phyloP scores from a whole-genome alignment of 1,139 yeast genomes.

The Kodamaea suecica region DNA sequence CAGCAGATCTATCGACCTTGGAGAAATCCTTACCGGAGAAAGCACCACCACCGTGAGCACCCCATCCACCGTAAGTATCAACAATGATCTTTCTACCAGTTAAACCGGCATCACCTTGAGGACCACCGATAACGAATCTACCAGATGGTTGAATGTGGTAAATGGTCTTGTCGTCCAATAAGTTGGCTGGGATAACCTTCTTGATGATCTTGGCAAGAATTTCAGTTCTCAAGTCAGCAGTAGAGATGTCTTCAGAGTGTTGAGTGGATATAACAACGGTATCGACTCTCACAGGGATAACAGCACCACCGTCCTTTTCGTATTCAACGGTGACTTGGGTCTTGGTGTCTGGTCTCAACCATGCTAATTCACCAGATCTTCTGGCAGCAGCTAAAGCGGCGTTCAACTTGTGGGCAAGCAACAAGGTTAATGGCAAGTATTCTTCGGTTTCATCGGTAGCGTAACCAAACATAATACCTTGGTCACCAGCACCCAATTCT shows the following conservation, averaged over 20 bases:
- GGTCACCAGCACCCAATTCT: slow-evolving; percentile 99
- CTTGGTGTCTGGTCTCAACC: slow-evolving; percentile 99
- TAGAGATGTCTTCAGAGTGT: slow-evolving; percentile 93
- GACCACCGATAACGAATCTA: slow-evolving; percentile 99
- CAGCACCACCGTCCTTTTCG: slow-evolving; percentile 91
- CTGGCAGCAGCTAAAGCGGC: slow-evolving; percentile 96
- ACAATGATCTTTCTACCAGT: slow-evolving; percentile 99
- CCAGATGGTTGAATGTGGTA: slow-evolving; percentile 99
- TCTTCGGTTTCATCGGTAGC: slow-evolving; percentile 99
- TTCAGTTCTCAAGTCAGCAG: slow-evolving; percentile 84
- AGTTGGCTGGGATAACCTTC: slow-evolving; percentile 87
- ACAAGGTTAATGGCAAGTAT: slow-evolving; percentile 90
- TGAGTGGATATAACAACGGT: slow-evolving; percentile 97
- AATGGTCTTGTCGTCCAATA: slow-evolving; percentile 90
- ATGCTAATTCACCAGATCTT: slow-evolving; percentile 87
- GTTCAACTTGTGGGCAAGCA: slow-evolving; percentile 94
- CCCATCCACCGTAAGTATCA: slow-evolving; percentile 99
- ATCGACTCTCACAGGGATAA: slow-evolving; percentile 93
- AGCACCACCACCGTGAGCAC: slow-evolving; percentile 99
- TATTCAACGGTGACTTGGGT: slow-evolving; percentile 99
- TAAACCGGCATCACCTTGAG: slow-evolving; percentile 99
- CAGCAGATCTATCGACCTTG: slow-evolving; percentile 99
- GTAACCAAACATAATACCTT: slow-evolving; percentile 99
- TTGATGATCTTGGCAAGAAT: slow-evolving; percentile 76
- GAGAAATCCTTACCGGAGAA: slow-evolving; percentile 99